phyloP scores from a whole-genome alignment of 352 stramenopile species.

The Albugo candida region DNA sequence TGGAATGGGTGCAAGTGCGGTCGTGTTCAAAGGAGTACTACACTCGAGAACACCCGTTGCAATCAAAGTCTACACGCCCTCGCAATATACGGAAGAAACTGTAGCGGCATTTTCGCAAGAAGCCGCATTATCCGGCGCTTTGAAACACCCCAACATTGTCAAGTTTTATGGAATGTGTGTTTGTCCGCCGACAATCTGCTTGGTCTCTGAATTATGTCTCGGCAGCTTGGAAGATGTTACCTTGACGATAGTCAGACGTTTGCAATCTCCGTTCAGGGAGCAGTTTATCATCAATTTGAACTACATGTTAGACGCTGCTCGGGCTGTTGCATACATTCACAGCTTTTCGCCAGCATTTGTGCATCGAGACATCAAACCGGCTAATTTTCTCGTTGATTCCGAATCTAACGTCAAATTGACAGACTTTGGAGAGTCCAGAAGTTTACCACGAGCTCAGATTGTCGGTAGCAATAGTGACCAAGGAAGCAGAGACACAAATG shows the following conservation, averaged over 20 bases:
- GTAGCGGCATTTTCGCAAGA: constrained; percentile 72
- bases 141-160: constrained; percentile 65
- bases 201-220: constrained; percentile 39
- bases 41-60: constrained; percentile 31
- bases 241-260: constrained; percentile 10
- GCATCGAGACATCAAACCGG: constrained; percentile 48
- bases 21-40: constrained; percentile 42
- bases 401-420: constrained; percentile 27
- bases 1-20: constrained; percentile 26
- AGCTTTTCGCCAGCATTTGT: constrained; percentile 49
- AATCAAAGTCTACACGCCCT: constrained; percentile 62
- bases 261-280: constrained; percentile 19
- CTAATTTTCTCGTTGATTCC: constrained; percentile 39
- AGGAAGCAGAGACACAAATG: not conserved
- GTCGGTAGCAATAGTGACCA: not conserved
- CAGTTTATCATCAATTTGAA: constrained; percentile 26
- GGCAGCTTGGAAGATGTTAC: constrained; percentile 23
- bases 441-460: constrained; percentile 11
- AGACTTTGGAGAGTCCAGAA: constrained; percentile 37
- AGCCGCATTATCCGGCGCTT: constrained; percentile 39
- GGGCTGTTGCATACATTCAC: constrained; percentile 47
- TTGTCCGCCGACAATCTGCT: constrained; percentile 43
- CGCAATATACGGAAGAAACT: constrained; percentile 26
- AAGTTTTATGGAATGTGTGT: constrained; percentile 75
- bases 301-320: constrained; percentile 44